A percentile compares a stretch with the other conserved stretches of the same genome.
Evolutionary conservation across 495 filamentous ascomycete species (phyloP).

Genomic region (Talaromyces liani): DNA sequence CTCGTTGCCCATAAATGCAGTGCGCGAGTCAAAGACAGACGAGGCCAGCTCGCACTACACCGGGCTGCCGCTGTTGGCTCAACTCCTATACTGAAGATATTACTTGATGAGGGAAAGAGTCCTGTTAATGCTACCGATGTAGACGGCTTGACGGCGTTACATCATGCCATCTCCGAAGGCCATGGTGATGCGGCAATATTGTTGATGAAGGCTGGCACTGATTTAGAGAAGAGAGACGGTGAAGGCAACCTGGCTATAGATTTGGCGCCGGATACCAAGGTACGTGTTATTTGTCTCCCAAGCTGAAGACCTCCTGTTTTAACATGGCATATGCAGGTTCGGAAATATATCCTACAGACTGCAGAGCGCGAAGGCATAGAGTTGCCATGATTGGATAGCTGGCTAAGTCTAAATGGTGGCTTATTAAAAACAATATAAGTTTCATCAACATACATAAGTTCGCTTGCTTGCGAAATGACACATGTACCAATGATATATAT

Average conservation of each 20-base stretch:
- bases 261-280: conserved; percentile 75
- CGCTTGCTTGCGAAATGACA: neutral
- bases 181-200: conserved; percentile 83
- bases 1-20: conserved; percentile 71
- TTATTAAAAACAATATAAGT: conserved; percentile 2
- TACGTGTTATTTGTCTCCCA: conserved; percentile 23
- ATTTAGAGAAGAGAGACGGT: conserved; percentile 66
- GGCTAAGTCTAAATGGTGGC: neutral
- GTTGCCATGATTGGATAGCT: conserved; percentile 19
- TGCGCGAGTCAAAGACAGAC: conserved; percentile 76
- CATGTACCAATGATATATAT: conserved; percentile 8
- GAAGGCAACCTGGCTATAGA: conserved; percentile 72
- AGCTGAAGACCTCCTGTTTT: neutral
- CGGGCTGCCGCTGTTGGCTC: conserved; percentile 86
- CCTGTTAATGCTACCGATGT: conserved; percentile 83
- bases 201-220: conserved; percentile 77
- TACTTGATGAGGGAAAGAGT: conserved; percentile 67
- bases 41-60: conserved; percentile 80
- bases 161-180: conserved; percentile 90
- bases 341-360: conserved; percentile 68
- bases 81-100: conserved; percentile 71
- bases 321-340: conserved; percentile 39
- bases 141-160: conserved; percentile 77
- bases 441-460: neutral
- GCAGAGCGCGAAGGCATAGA: conserved; percentile 86